These are phyloP conservation scores for Fusarium tjaetaba DNA, from an alignment of 2,329 filamentous ascomycete genomes.

Conservation along the genomic window DNA sequence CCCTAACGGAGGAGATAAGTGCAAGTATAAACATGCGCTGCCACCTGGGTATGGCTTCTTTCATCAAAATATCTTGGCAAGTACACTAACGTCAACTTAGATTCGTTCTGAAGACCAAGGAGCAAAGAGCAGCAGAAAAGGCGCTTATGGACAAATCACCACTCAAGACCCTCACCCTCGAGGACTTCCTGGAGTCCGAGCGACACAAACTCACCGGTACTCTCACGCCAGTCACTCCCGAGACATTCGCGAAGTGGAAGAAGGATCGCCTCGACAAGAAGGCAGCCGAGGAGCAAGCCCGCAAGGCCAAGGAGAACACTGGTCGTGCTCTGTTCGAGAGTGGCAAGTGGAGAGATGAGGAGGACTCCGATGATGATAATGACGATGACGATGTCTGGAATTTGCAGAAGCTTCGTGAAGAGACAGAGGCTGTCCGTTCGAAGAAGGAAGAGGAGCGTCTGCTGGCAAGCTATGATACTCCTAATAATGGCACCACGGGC, in stretches of 20 bases:
- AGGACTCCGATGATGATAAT: constrained; percentile 69
- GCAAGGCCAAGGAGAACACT: constrained; percentile 93
- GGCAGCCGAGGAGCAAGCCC: constrained; percentile 89
- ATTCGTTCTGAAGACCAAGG: constrained; percentile 97
- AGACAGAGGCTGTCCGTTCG: constrained; percentile 81
- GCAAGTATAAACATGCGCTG: constrained; percentile 97
- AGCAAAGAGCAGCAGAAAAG: constrained; percentile 95
- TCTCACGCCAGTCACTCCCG: constrained; percentile 91
- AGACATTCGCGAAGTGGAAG: constrained; percentile 97
- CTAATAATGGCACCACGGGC: constrained; percentile 16
- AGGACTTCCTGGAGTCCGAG: constrained; percentile 97
- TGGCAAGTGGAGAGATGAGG: constrained; percentile 84
- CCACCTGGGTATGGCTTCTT: constrained; percentile 81
- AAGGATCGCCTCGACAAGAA: constrained; percentile 94
- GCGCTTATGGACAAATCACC: constrained; percentile 96
- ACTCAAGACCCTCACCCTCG: constrained; percentile 90
- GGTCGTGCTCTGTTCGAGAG: constrained; percentile 96
- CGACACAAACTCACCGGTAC: constrained; percentile 92
- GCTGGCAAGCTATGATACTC: constrained; percentile 46
- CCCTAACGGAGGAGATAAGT: constrained; percentile 95
- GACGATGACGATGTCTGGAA: constrained; percentile 76
- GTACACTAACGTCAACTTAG: constrained; percentile 57
- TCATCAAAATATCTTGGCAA: background rate
- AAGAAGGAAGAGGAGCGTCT: constrained; percentile 81
- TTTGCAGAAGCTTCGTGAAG: constrained; percentile 80